A percentile compares a stretch with the other conserved stretches of the same genome.
phyloP scores from a whole-genome alignment of 2,329 filamentous ascomycete species.

The Thermothelomyces thermophilus region DNA sequence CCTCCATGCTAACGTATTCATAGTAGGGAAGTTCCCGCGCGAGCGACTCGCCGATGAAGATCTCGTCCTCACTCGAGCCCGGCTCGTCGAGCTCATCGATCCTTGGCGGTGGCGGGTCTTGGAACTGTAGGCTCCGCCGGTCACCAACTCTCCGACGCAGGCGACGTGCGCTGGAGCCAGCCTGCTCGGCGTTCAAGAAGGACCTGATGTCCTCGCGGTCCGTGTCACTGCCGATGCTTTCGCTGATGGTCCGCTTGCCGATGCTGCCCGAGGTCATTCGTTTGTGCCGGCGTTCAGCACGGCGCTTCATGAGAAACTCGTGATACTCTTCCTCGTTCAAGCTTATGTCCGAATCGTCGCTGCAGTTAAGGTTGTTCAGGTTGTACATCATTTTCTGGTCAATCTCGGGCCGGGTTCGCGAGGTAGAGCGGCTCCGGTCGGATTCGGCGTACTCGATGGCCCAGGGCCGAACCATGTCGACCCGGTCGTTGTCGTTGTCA shows the following conservation, averaged over 20 bases:
- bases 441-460: conserved; percentile 41
- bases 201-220: conserved; percentile 37
- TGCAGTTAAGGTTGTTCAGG: conserved; percentile 41
- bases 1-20: conserved; percentile 47
- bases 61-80: conserved; percentile 41
- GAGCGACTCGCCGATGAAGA: conserved; percentile 35
- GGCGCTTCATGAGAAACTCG: conserved; percentile 36
- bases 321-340: conserved; percentile 32
- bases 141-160: conserved; percentile 41
- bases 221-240: conserved; percentile 44
- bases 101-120: conserved; percentile 43
- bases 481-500: conserved; percentile 38
- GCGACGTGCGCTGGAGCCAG: conserved; percentile 43
- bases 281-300: conserved; percentile 38
- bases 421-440: conserved; percentile 36
- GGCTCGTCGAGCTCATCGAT: conserved; percentile 51
- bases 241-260: conserved; percentile 48
- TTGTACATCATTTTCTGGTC: conserved; percentile 40
- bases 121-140: conserved; percentile 43
- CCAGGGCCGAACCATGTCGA: conserved; percentile 38
- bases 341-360: conserved; percentile 36
- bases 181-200: conserved; percentile 35
- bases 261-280: conserved; percentile 48
- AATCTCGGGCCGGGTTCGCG: conserved; percentile 31
- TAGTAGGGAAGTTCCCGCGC: conserved; percentile 46